Evolutionary conservation across 768 basidiomycete genomes (phyloP).

Genomic region (Amanita muscaria): DNA sequence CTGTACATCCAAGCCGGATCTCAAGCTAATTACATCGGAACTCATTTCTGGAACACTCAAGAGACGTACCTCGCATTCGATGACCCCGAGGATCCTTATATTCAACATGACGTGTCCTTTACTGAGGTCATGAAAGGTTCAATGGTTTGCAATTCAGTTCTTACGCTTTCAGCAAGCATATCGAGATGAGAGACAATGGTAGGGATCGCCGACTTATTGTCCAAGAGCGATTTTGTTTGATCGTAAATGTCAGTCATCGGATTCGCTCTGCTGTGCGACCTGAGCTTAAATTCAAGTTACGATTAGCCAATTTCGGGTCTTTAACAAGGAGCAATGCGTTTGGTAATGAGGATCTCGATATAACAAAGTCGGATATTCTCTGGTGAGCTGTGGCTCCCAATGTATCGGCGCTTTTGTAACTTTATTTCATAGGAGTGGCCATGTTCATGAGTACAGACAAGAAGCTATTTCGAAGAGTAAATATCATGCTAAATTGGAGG

Average conservation of each 20-base stretch:
- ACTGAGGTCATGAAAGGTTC: conserved; percentile 49
- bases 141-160: conserved; percentile 2
- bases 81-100: conserved; percentile 32
- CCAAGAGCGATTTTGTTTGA: conserved; percentile 65
- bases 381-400: conserved; percentile 11
- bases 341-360: conserved; percentile 23
- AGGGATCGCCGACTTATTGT: conserved; percentile 42
- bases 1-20: conserved; percentile 69
- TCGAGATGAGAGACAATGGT: conserved; percentile 9
- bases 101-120: conserved; percentile 56
- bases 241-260: conserved; percentile 41
- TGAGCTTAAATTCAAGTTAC: not conserved
- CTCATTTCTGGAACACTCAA: conserved; percentile 81
- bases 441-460: conserved; percentile 41
- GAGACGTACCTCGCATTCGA: conserved; percentile 55
- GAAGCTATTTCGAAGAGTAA: conserved; percentile 42
- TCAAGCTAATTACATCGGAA: conserved; percentile 57
- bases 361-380: not conserved
- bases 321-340: conserved; percentile 36
- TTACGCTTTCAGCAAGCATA: not conserved
- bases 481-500: conserved; percentile 41
- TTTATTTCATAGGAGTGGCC: conserved; percentile 35
- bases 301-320: conserved; percentile 57
- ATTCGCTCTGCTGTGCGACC: not conserved
- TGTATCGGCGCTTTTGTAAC: not conserved